Evolutionary conservation across 2,329 filamentous ascomycete genomes (phyloP), one percentile per base, ranked within the genome.

Genomic region (Emmonsia crescens): DNA sequence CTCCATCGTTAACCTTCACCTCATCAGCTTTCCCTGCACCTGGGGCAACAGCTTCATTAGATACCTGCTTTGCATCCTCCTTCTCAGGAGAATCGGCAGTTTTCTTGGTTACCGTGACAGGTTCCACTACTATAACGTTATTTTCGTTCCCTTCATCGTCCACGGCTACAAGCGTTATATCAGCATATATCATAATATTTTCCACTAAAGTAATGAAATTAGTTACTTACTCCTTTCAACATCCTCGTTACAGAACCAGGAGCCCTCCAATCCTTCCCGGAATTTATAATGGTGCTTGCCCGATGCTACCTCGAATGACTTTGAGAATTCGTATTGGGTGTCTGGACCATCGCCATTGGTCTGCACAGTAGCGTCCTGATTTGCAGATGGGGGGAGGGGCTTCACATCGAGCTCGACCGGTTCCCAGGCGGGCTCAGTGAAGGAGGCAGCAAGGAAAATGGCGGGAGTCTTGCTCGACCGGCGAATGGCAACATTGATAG

Each of bases 341-440:
- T 61, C 64, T 42, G 51, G 61, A 60, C 64, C 60, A 33, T 66
- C 64, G 38, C 64, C 66, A 48, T 66, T 62, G 36, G 62, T 63
- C 19, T 62, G 51, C 49, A 62, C 49, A 40, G 61, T 58, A 51
- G 65, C 63, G 31, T 67, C 48, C 10, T 52, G 24, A n/a, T 8
- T 38, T 33, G 59, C 58, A 36, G 59, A 24, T 8, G 59, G 49
- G 31, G 60, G 52, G 27, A 65, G 9, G 16, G 66, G 65, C 60
- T 70, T 68, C 40, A 64, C 62, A 58, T 58, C 66, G 16, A 71
- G 65, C 61, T 71, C 66, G 59, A 71, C 54, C 1, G 66, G 68
- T 40, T 69, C 63, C 70, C 70, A 71, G 27, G 68, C 63, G 54
- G 70, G 69, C 9, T 70, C 65, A 51, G 70, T 68, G 64, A 72